phyloP scores from a whole-genome alignment of 345 rosid species.

The Pistacia integerrima region DNA sequence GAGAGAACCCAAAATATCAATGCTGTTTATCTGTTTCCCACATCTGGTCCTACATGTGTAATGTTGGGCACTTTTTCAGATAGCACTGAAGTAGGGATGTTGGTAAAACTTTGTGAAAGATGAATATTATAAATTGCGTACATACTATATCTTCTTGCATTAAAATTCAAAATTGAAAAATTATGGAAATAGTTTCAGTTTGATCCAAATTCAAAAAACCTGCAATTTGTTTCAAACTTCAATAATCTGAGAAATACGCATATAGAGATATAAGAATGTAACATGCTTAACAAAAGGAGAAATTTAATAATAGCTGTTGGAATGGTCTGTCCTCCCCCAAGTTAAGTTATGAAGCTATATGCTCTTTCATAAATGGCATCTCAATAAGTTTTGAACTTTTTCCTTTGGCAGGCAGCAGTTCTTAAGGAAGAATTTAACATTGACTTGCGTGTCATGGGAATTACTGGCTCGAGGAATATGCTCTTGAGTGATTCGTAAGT shows the following conservation, averaged over 20 bases:
- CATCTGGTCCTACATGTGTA: neutral
- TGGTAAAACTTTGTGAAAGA: neutral
- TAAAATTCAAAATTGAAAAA: neutral
- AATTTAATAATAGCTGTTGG: no score
- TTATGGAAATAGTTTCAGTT: no score
- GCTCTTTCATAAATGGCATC: neutral
- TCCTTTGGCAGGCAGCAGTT: constrained; percentile 65
- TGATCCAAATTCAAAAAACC: no score
- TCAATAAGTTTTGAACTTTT: constrained; percentile 5
- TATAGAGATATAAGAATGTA: no score
- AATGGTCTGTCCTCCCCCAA: no score
- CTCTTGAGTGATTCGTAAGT: constrained; percentile 86
- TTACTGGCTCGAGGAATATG: constrained; percentile 79
- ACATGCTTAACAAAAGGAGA: neutral
- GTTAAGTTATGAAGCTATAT: no score
- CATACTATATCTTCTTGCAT: neutral
- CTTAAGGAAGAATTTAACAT: constrained; percentile 97
- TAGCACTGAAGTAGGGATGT: neutral
- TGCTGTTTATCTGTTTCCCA: neutral
- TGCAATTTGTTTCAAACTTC: no score
- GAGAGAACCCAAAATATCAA: neutral
- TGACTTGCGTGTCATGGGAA: constrained; percentile 96
- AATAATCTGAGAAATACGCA: no score
- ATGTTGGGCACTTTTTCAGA: neutral
- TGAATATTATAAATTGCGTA: neutral